These are phyloP conservation scores for Hanseniaspora valbyensis DNA, from an alignment of 805 yeast genomes.

Conservation along the genomic window DNA sequence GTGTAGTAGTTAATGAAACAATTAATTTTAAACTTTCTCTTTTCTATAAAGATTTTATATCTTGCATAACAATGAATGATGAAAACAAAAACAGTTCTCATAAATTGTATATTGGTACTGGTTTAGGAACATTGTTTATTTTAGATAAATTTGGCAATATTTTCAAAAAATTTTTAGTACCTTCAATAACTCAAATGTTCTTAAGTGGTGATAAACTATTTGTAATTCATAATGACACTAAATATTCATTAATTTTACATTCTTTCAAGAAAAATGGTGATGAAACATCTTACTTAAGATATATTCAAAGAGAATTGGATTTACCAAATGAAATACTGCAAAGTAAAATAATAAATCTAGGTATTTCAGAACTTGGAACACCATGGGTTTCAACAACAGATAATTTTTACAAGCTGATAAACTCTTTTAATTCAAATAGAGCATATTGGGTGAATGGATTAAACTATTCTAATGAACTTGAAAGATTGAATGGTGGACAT, in stretches of 20 bases:
- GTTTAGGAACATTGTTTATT: neutral
- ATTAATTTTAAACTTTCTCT: neutral
- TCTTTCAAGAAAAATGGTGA: neutral
- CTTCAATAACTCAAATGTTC: neutral
- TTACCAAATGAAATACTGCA: neutral
- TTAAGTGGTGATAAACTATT: conserved; percentile 1
- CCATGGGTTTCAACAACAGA: conserved; percentile 12
- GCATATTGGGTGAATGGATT: conserved; percentile 11
- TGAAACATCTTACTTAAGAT: neutral
- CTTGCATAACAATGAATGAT: neutral
- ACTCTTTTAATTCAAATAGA: conserved; percentile 3
- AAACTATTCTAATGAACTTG: conserved; percentile 4
- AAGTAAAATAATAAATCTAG: neutral
- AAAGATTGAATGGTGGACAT: conserved; percentile 10
- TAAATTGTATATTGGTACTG: neutral
- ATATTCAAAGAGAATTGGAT: neutral
- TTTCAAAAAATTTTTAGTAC: neutral
- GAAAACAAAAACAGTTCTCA: neutral
- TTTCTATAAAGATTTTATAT: neutral
- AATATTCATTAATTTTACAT: neutral
- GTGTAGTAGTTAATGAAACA: neutral
- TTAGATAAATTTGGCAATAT: neutral
- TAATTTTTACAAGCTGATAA: conserved; percentile 6
- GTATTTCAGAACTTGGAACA: conserved; percentile 5
- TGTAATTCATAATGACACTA: neutral